Evolutionary conservation across 441 rosid species (phyloP), one percentile per base, ranked within the genome.

Genomic region (Sinapis alba): DNA sequence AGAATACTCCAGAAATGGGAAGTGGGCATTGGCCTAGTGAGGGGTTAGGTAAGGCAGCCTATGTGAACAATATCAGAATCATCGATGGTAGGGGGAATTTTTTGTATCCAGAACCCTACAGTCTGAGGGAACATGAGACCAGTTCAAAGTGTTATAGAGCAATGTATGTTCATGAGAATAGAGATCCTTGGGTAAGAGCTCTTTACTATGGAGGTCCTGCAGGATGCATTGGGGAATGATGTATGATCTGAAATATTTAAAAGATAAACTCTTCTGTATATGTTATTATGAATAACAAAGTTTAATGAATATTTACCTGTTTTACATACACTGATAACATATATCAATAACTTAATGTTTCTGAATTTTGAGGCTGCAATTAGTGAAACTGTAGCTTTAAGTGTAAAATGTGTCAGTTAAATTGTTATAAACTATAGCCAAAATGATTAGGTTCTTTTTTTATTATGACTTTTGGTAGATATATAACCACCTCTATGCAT

Each of bases 1-100:
- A 65, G 53, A 57, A 11, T 16, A 32, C 68, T 57, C 80, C 80
- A 34, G 2, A 2, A 7, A 77, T 77, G 76, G 80, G 76, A 5
- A 77, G 76, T 71, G 80, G 80, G 15, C 76, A 77, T 71, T 77
- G 65, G 5, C 53, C 80, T 21, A 15, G 50, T 0, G 72, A 77
- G 66, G 80, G 75, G 5, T 71, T 71, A 0, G 11, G 67, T 8
- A 69, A 70, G 16, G 71, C 72, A 16, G 80, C 72, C 3, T 77
- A 23, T 57, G 43, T 77, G n/a, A 69, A 57, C 11, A 36, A 50
- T 54, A 24, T 77, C 10, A 41, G 65, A 24, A 65, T 64, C 32
- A 57, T 71, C 0, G 70, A 59, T 50, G n/a, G 30, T 45, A n/a
- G n/a, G 51, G 19, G 51, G 5, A 1, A 18, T 0, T 72, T 28